Evolutionary conservation across 2,329 filamentous ascomycete genomes (phyloP), one percentile per base, ranked within the genome.

Genomic region (Fusarium annulatum): DNA sequence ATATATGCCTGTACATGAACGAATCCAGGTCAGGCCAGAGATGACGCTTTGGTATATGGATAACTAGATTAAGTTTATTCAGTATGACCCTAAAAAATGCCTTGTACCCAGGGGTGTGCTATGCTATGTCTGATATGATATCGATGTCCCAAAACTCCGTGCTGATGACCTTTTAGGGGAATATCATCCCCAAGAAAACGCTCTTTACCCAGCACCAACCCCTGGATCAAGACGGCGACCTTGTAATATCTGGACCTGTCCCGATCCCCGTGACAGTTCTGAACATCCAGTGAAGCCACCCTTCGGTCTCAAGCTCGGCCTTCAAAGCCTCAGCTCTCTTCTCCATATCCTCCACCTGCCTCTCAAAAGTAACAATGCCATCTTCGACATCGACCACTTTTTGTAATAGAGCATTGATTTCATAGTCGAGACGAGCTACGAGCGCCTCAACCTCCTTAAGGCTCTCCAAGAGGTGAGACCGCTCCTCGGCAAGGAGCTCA

Each of bases 381-480:
- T 94, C 93, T 79, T 97, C 95, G 14, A 97, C 93, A 79, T 98
- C 96, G 76, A 93, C 88, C 15, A 97, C 92, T 77, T 94, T 94
- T 53, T 91, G 90, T 55, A 91, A 87, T n/a, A 98, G 85, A 21
- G 91, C 90, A 67, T 92, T 90, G 69, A 98, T 92, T 84, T 98
- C 96, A 81, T 98, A 98, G 78, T 98, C 95, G 62, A 98, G 86
- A 82, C 95, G 95, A 26, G 94, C 94, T 6, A 92, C 90, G 43
- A 97, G 85, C 28, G 92, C 89, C 80, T 97, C 95, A 19, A 98
- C 87, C 72, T 96, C 93, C 80, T 92, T 92, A 69, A 95, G 86
- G 21, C 88, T 88, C 79, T 96, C 94, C 8, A 88, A 89, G 42
- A 97, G 85, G 59, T 88, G 87, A 28, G 87, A 86, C 45, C 91